Percentiles rank a stretch among this genome's conserved stretches.
Conservation (phyloP, 2,329 filamentous ascomycete genomes). For the Penicillium palitans region DNA sequence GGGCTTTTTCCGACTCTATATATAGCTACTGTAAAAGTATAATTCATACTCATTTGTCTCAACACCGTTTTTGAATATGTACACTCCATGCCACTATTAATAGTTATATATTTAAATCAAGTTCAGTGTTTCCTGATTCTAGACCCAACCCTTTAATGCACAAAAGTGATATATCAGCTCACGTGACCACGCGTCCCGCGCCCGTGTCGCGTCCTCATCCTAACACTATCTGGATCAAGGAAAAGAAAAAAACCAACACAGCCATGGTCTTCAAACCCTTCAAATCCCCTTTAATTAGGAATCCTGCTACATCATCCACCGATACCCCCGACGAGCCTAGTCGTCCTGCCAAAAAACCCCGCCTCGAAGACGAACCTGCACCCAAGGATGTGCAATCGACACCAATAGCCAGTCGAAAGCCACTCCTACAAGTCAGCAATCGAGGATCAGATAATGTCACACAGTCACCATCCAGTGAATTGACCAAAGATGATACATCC, state of each 20-base stretch:
- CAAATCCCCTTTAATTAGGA: conserved; percentile 46
- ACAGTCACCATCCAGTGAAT: conserved; percentile 3
- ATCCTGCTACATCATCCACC: conserved; percentile 16
- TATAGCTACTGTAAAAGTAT: conserved; percentile 10
- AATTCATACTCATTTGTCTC: not conserved
- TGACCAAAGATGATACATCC: conserved; percentile 7
- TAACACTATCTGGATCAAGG: not conserved
- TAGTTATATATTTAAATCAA: not conserved
- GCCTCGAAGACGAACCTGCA: conserved; percentile 24
- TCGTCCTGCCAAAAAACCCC: conserved; percentile 40
- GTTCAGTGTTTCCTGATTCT: not conserved
- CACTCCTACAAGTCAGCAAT: conserved; percentile 36
- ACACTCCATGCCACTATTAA: too few species aligned
- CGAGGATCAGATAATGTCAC: conserved; percentile 12
- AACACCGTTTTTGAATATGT: too few species aligned
- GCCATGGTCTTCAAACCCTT: conserved; percentile 50
- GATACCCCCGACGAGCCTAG: conserved; percentile 9
- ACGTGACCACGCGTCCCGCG: conserved; percentile 27
- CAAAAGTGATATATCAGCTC: not conserved
- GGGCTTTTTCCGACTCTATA: conserved; percentile 1
- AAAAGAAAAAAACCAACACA: conserved; percentile 6
- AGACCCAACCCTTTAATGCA: not conserved
- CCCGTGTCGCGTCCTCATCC: conserved; percentile 16
- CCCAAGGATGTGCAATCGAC: conserved; percentile 10
- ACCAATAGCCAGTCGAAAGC: conserved; percentile 28